A percentile compares a stretch with the other conserved stretches of the same genome.
Evolutionary conservation across 208 protist species (phyloP).

Genomic region (Acanthamoeba healyi): DNA sequence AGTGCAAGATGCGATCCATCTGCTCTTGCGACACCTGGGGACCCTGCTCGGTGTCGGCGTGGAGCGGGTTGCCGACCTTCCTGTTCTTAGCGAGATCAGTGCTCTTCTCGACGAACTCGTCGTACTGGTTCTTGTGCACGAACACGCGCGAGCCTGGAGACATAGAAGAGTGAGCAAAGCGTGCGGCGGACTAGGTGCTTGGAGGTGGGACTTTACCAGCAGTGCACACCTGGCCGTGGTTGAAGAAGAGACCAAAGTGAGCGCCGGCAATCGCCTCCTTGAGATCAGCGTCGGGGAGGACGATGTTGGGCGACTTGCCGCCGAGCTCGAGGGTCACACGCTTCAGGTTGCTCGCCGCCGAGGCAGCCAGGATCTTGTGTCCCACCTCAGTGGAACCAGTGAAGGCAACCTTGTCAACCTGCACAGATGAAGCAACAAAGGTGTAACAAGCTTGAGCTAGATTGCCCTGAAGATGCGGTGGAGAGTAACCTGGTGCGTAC

Average conservation of each 20-base stretch:
- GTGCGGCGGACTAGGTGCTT: neutral
- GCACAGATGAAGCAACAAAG: constrained; percentile 77
- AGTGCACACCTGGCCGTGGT: constrained; percentile 72
- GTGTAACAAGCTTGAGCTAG: neutral
- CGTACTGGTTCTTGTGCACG: constrained; percentile 74
- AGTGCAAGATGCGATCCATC: constrained; percentile 90
- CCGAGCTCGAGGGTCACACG: constrained; percentile 93
- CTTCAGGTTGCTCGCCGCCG: constrained; percentile 81
- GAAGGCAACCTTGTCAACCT: constrained; percentile 94
- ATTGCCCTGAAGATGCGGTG: neutral
- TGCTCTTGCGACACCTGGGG: constrained; percentile 88
- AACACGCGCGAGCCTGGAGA: constrained; percentile 51
- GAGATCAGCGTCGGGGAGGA: constrained; percentile 92
- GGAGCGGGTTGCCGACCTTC: constrained; percentile 88
- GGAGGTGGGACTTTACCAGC: neutral
- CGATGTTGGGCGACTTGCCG: constrained; percentile 94
- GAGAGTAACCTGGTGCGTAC: neutral
- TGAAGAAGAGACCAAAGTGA: constrained; percentile 73
- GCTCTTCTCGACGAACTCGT: constrained; percentile 72
- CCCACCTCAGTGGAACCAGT: constrained; percentile 93
- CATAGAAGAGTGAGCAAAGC: neutral
- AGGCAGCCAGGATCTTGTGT: constrained; percentile 85
- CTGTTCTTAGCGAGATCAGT: constrained; percentile 85
- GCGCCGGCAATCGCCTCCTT: constrained; percentile 89
- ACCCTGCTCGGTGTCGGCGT: constrained; percentile 79